Conservation (phyloP, 1,139 yeast genomes). For the Candida sanyaensis region DNA sequence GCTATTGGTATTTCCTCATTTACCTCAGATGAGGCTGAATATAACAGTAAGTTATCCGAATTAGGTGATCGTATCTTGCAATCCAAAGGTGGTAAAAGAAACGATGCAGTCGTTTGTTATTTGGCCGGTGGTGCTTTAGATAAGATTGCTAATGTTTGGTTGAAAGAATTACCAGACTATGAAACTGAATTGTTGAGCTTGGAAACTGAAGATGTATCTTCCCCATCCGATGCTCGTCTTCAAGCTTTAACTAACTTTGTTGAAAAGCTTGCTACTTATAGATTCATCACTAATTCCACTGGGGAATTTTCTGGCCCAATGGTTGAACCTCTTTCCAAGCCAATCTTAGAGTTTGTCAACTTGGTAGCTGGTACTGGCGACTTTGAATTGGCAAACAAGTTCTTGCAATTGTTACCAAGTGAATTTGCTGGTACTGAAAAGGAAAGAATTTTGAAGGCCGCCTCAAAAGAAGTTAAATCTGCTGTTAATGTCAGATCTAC, state of each 20-base stretch:
- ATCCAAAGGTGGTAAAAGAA: slow-evolving; percentile 42
- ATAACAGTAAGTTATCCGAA: slow-evolving; percentile 56
- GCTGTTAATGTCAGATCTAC: slow-evolving; percentile 4
- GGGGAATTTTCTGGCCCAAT: slow-evolving; percentile 48
- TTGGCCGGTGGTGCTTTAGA: slow-evolving; percentile 82
- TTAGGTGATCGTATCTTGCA: slow-evolving; percentile 69
- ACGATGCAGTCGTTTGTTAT: slow-evolving; percentile 76
- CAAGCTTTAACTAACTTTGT: slow-evolving; percentile 80
- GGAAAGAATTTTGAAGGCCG: slow-evolving; percentile 75
- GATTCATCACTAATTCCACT: slow-evolving; percentile 49
- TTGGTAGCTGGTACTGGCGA: slow-evolving; percentile 82
- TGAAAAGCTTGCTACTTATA: slow-evolving; percentile 78
- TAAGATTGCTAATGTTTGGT: slow-evolving; percentile 82
- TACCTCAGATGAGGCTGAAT: slow-evolving; percentile 45
- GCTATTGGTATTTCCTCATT: slow-evolving; percentile 70
- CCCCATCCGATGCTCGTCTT: slow-evolving; percentile 86
- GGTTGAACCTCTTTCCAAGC: slow-evolving; percentile 55
- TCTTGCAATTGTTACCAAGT: slow-evolving; percentile 67
- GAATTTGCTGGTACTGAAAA: slow-evolving; percentile 60
- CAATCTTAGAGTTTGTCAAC: slow-evolving; percentile 75
- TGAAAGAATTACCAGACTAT: slow-evolving; percentile 63
- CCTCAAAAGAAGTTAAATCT: slow-evolving; percentile 15
- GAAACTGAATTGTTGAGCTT: slow-evolving; percentile 55
- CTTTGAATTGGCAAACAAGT: slow-evolving; percentile 74
- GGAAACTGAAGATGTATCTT: slow-evolving; percentile 36